phyloP scores from a whole-genome alignment of 139 green algal genomes.

The Chlamydomonas urium region DNA sequence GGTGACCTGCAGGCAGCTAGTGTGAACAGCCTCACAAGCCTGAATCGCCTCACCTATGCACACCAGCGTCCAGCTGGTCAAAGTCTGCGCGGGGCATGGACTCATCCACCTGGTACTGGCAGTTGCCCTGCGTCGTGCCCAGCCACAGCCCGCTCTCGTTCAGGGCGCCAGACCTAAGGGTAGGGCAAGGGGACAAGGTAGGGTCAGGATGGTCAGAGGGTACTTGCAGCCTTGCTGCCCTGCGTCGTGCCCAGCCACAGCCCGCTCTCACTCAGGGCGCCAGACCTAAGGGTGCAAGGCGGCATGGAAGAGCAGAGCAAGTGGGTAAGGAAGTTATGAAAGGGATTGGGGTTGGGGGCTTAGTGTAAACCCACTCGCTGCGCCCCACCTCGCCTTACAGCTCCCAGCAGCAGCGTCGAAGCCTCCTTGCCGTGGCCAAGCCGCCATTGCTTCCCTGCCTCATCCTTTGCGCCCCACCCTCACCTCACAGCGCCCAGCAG shows the following conservation, averaged over 20 bases:
- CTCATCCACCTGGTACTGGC: conserved; percentile 2
- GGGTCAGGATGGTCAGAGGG: background rate
- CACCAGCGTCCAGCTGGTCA: conserved; percentile 8
- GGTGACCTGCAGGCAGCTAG: too few relatives aligned
- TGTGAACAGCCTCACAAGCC: too few relatives aligned
- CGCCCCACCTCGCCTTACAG: background rate
- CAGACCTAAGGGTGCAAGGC: background rate
- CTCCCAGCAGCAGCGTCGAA: background rate
- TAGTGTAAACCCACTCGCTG: too few relatives aligned
- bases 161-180: conserved; percentile 1
- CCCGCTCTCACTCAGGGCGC: background rate
- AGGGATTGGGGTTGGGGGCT: too few relatives aligned
- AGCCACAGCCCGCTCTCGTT: conserved; percentile 7
- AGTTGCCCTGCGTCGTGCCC: conserved; percentile 11
- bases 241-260: background rate
- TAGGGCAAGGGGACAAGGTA: background rate
- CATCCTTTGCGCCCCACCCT: too few relatives aligned
- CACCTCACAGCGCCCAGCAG: conserved; percentile 21
- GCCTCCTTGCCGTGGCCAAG: background rate
- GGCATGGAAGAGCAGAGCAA: background rate
- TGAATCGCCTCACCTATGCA: background rate
- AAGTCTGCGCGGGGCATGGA: conserved; percentile 7
- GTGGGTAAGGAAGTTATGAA: too few relatives aligned
- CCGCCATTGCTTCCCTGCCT: too few relatives aligned
- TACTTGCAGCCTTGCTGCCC: too few relatives aligned